Percentiles rank a stretch among this genome's conserved stretches.
These are phyloP conservation scores for Prunus salicina DNA, from an alignment of 306 rosid species.

Conservation along the genomic window DNA sequence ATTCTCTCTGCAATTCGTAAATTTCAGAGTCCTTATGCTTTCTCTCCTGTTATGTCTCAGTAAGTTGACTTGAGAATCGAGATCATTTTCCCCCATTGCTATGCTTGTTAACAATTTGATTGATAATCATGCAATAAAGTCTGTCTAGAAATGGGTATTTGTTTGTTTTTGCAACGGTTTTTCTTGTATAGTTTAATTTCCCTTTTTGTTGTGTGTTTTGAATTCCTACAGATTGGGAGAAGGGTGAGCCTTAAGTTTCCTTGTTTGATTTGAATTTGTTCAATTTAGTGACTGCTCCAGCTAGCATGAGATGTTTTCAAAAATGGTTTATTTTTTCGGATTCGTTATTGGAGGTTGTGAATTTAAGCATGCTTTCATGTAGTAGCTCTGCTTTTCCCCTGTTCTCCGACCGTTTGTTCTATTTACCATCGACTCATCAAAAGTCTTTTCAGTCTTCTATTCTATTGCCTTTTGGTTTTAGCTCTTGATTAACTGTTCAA, in stretches of 20 bases:
- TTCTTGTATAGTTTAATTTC: not conserved
- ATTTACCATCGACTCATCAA: not conserved
- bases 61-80: not conserved
- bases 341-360: not conserved
- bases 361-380: not conserved
- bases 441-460: not conserved
- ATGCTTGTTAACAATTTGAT: not conserved
- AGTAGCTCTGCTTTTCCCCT: constrained; percentile 15
- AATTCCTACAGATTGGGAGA: not conserved
- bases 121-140: not conserved
- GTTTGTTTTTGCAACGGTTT: not conserved
- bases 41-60: not conserved
- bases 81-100: not conserved
- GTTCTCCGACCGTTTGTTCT: not conserved
- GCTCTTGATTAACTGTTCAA: not conserved
- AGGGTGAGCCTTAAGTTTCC: not conserved
- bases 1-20: not conserved
- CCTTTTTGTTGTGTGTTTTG: not conserved
- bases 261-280: not conserved
- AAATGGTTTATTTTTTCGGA: not conserved
- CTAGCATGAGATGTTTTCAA: not conserved
- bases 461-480: not conserved
- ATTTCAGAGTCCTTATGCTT: not conserved
- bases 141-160: not conserved
- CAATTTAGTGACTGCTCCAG: not conserved